Evolutionary conservation across 1,139 yeast species (phyloP), one percentile per base, ranked within the genome.

Genomic region (Yarrowia galli): DNA sequence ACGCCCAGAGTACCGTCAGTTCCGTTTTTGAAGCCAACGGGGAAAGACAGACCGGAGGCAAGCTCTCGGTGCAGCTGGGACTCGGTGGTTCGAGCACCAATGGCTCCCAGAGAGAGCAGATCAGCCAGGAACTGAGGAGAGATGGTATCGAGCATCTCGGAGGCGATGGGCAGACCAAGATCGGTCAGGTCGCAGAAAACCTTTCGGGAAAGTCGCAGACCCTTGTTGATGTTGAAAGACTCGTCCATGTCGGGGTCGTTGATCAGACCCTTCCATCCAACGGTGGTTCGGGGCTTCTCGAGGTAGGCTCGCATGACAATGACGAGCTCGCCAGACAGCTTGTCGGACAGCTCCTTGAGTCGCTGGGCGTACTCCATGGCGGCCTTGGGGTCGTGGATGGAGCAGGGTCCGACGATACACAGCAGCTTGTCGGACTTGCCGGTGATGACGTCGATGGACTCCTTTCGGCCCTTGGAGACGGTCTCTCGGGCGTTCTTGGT

Each of bases 21-120:
- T 77, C 98, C 98, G 78, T 95, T 95, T 82, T 95, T 95, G 89
- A 95, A 95, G 68, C 99, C 99, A 70, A 95, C 89, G 69, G 99
- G 99, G 93, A 95, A 95, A 13, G 97, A 90, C 72, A 95, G 84
- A 65, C 98, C 99, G 6, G 98, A 92, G 23, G 98, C 96, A 75
- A 95, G 85, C 81, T 95, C 99, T 80, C 99, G 89, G 82, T 95
- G 99, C 71, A 95, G 86, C 81, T 95, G 99, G 66, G 98, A 92
- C 83, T 95, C 99, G 67, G 99, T 95, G 71, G 99, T 95, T 83
- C 99, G 88, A 68, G 99, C 99, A 76, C 99, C 99, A 81, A 95
- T 92, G 70, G 99, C 99, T 73, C 99, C 99, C 73, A 95, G 88
- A 53, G 97, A 90, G 74, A 95, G 85, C 73, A 92, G 84, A 79